A percentile compares a stretch with the other conserved stretches of the same genome.
Conservation (phyloP, 202 grass and related monocot genomes). For the Zizania palustris region DNA sequence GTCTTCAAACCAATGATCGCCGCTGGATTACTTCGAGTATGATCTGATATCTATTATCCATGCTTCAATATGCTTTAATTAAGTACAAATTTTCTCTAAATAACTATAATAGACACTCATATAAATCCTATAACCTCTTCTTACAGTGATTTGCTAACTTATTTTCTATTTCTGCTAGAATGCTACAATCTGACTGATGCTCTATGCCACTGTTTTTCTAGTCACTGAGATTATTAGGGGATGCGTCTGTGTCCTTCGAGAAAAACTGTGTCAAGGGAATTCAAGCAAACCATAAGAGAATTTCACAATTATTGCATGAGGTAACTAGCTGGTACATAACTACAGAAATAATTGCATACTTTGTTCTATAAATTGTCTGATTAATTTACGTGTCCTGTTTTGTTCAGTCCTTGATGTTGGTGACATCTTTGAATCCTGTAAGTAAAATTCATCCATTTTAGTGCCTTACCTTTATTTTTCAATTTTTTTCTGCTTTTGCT, state of each 20-base stretch:
- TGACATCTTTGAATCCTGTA: constrained; percentile 94
- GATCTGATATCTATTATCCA: constrained; percentile 19
- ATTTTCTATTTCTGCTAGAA: constrained; percentile 5
- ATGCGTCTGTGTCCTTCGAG: constrained; percentile 87
- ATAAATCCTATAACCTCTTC: constrained; percentile 1
- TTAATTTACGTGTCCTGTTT: constrained; percentile 34
- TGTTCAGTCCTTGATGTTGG: constrained; percentile 89
- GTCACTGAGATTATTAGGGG: constrained; percentile 89
- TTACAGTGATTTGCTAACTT: constrained; percentile 18
- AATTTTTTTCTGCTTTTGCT: constrained; percentile 22
- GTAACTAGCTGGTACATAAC: constrained; percentile 43
- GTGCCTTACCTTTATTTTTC: constrained; percentile 13
- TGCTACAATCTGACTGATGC: constrained; percentile 21
- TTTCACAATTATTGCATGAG: constrained; percentile 92
- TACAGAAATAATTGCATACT: constrained; percentile 1
- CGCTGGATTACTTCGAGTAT: constrained; percentile 92
- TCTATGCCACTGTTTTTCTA: constrained; percentile 35
- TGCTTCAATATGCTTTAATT: constrained; percentile 2
- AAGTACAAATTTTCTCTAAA: not conserved
- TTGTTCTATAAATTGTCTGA: constrained; percentile 15
- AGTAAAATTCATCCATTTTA: constrained; percentile 41
- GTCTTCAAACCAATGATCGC: constrained; percentile 96
- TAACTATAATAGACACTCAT: constrained; percentile 8
- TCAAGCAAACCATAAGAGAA: constrained; percentile 89
- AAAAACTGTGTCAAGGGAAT: constrained; percentile 97